Base-by-base conservation (phyloP, 805 yeast genomes). In the Wickerhamiella bombiphila region DNA sequence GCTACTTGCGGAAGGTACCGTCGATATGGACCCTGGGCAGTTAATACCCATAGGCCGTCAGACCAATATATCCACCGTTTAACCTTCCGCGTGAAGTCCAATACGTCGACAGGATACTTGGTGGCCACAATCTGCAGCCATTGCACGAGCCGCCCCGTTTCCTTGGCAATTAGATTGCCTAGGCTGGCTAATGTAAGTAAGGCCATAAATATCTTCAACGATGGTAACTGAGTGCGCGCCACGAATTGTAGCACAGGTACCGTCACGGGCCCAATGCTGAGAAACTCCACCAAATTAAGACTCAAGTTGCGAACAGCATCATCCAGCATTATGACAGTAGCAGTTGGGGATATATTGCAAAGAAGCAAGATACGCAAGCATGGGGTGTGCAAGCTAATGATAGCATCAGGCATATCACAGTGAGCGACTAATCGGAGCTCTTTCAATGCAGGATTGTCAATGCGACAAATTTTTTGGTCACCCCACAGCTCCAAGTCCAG, bases 41-140 rank as follows among this genome's bases (percentile, higher is more conserved):
- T 38, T 9, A 42, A 39, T 29, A 44, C 37, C 51, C 51, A 47
- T 15, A 44, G 31, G 14, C 51, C 50, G 17, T 46, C 47, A 17
- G 46, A 41, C 26, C 35, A 40, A 42, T 40, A 46, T 13, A 47
- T 40, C 22, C 41, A 42, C 8, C 34, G 41, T 17, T 37, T 38
- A 18, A 47, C 35, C 16, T 38, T 29, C 16, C 41, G 36, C 13
- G 42, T 35, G 28, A 36, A 36, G 25, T 45, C 49, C 22, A 44
- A 38, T 19, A 47, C 47, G 20, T 46, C 50, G 1, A 44, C 39
- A 5, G 51, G 48, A 29, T 42, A 41, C 15, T 34, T 38, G 4
- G 40, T 17, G 1, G 51, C 48, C 18, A 46, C 34, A 17, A 35
- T 35, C 29, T 47, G 50, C 25, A 47, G 36, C 42, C 43, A 42